Evolutionary conservation across 768 basidiomycete species (phyloP), one percentile per base, ranked within the genome.

Genomic region (Lepiota subincarnata): DNA sequence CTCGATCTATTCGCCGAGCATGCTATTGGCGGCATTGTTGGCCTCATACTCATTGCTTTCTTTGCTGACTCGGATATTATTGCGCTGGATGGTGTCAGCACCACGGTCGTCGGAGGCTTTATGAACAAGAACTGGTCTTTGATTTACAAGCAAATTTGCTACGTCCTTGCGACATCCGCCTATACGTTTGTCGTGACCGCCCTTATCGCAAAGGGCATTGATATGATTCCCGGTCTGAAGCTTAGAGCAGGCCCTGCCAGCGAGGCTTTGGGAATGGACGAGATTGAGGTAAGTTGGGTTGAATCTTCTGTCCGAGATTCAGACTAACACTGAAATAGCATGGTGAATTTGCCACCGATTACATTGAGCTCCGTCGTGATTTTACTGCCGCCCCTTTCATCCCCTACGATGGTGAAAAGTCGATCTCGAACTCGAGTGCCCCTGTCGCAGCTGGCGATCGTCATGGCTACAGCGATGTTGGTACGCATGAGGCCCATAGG

Each of bases 1-100:
- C 84, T 97, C 46, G 94, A 98, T 76, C 79, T 94, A 41, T 95
- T 92, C 66, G 92, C 93, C 14, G 85, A 91, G 62, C 94, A 97
- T 73, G 94, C 87, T 35, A 71, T 95, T 37, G 92, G 91, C 6
- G 90, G 92, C 20, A 81, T 90, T 37, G 69, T 89, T 48, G 93
- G 91, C 39, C 75, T 89, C 13, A 64, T 91, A 44, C 58, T 77
- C 59, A 92, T 88, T 53, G 91, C 71, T 13, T 76, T 94, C 60
- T 92, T 94, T 60, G 92, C 86, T 13, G 81, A 86, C 18, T 69
- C 70, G 4, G 70, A 71, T 6, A 74, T 93, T 46, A 83, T 86
- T 19, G 73, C 73, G 12, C 73, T 89, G 55, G 91, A 94, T 62
- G 88, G 81, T 19, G 75, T 86, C 39, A 87, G 74, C 64, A 66